A percentile compares a stretch with the other conserved stretches of the same genome.
These are phyloP conservation scores for Penicillium odoratum DNA, from an alignment of 495 filamentous ascomycete genomes.

Conservation along the genomic window DNA sequence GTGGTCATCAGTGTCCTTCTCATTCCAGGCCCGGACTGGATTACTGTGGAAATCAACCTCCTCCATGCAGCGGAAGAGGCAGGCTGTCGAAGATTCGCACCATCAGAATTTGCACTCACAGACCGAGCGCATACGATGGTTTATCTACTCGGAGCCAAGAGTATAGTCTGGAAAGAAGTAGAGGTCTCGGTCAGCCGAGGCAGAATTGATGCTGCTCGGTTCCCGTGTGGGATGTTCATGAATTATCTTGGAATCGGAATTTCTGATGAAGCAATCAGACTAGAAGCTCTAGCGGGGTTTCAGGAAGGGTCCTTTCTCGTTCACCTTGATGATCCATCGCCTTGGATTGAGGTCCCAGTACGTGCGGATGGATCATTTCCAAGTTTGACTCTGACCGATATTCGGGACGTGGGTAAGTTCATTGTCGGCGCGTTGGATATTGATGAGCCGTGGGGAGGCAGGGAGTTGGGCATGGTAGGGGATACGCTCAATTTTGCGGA, in stretches of 20 bases:
- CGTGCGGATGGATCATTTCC: constrained; percentile 22
- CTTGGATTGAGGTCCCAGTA: constrained; percentile 28
- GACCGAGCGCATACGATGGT: constrained; percentile 13
- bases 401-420: constrained; percentile 12
- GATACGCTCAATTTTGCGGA: constrained; percentile 27
- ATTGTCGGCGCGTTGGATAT: not conserved
- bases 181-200: constrained; percentile 7
- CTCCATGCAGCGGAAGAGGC: constrained; percentile 30
- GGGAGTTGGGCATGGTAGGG: constrained; percentile 23
- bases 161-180: constrained; percentile 20
- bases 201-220: constrained; percentile 29
- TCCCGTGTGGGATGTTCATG: constrained; percentile 24
- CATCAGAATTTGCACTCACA: constrained; percentile 29
- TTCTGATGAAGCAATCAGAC: constrained; percentile 8
- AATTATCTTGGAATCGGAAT: constrained; percentile 36
- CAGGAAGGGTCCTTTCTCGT: constrained; percentile 26
- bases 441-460: not conserved
- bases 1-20: not conserved
- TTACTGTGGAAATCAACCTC: constrained; percentile 26
- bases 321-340: constrained; percentile 20
- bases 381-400: constrained; percentile 26
- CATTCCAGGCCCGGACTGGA: constrained; percentile 21
- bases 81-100: constrained; percentile 32
- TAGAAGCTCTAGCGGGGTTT: constrained; percentile 12
- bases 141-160: constrained; percentile 18